Percentiles rank a stretch among this genome's conserved stretches.
Evolutionary conservation across 1,284 basidiomycete genomes (phyloP).

Genomic region (Fomitiporia mediterranea): DNA sequence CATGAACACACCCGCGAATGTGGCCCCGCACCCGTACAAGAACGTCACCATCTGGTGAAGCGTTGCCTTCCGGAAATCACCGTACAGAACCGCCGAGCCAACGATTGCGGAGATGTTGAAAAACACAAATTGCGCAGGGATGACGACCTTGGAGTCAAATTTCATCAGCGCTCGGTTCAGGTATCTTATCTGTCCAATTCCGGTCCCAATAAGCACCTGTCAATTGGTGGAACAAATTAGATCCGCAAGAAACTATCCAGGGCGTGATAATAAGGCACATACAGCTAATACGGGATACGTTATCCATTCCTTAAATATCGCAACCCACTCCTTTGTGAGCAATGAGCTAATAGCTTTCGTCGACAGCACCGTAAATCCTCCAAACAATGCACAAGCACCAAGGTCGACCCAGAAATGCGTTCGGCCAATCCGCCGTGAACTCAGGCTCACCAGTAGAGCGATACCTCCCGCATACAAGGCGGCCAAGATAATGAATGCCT

Average conservation of each 20-base stretch:
- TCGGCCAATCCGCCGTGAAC: slow-evolving; percentile 54
- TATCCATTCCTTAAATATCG: slow-evolving; percentile 72
- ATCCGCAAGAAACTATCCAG: background rate
- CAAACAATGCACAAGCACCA: slow-evolving; percentile 83
- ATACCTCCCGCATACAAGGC: slow-evolving; percentile 54
- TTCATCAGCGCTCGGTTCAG: slow-evolving; percentile 87
- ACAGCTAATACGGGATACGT: slow-evolving; percentile 69
- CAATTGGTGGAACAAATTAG: slow-evolving; percentile 22
- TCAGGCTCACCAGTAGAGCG: slow-evolving; percentile 57
- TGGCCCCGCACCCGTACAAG: slow-evolving; percentile 76
- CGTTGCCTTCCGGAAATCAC: slow-evolving; percentile 80
- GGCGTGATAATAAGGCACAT: no score
- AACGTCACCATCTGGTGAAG: slow-evolving; percentile 87
- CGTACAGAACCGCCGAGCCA: slow-evolving; percentile 90
- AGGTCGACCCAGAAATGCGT: slow-evolving; percentile 82
- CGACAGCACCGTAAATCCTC: slow-evolving; percentile 92
- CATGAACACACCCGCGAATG: slow-evolving; percentile 83
- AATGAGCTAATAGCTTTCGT: slow-evolving; percentile 92
- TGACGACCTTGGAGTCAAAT: slow-evolving; percentile 86
- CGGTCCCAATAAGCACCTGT: slow-evolving; percentile 74
- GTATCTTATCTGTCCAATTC: slow-evolving; percentile 86
- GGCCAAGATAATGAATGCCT: slow-evolving; percentile 73
- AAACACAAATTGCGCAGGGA: slow-evolving; percentile 93
- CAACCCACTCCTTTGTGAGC: slow-evolving; percentile 69
- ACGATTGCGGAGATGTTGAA: slow-evolving; percentile 86